Evolutionary conservation across 768 basidiomycete genomes (phyloP).

Genomic region (Phanerochaete sordida): DNA sequence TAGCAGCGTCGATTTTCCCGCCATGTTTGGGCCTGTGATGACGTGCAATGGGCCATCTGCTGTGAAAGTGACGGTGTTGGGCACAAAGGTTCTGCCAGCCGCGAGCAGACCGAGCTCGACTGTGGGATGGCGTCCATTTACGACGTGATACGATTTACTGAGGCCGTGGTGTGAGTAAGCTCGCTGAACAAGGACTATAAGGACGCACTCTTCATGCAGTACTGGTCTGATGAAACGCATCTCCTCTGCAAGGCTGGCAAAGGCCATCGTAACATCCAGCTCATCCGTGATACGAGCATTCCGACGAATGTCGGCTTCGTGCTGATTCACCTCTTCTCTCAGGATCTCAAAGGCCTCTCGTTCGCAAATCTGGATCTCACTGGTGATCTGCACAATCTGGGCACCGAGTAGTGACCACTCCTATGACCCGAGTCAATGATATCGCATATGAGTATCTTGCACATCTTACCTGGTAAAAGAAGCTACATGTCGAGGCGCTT

Average conservation of each 20-base stretch:
- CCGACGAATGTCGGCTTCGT: slow-evolving; percentile 53
- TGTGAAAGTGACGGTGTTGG: slow-evolving; percentile 72
- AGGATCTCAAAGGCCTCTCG: slow-evolving; percentile 70
- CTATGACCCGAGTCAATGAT: slow-evolving; percentile 32
- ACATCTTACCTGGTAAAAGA: slow-evolving; percentile 56
- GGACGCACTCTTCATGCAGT: slow-evolving; percentile 63
- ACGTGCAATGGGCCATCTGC: slow-evolving; percentile 65
- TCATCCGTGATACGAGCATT: slow-evolving; percentile 85
- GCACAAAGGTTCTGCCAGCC: slow-evolving; percentile 73
- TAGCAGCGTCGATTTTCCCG: slow-evolving; percentile 89
- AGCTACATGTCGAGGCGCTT: slow-evolving; percentile 62
- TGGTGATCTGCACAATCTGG: slow-evolving; percentile 56
- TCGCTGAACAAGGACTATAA: background rate
- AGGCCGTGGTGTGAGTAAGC: slow-evolving; percentile 4
- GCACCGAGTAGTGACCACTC: slow-evolving; percentile 74
- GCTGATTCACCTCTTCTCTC: slow-evolving; percentile 64
- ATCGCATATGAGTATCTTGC: background rate
- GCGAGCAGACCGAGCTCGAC: slow-evolving; percentile 85
- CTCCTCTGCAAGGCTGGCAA: slow-evolving; percentile 77
- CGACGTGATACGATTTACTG: slow-evolving; percentile 60
- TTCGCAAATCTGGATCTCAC: slow-evolving; percentile 54
- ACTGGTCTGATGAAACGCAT: slow-evolving; percentile 72
- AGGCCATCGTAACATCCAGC: slow-evolving; percentile 78
- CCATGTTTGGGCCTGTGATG: slow-evolving; percentile 96
- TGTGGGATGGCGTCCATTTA: slow-evolving; percentile 86